Evolutionary conservation across 768 basidiomycete genomes (phyloP).

Genomic region (Ramaria sp.): DNA sequence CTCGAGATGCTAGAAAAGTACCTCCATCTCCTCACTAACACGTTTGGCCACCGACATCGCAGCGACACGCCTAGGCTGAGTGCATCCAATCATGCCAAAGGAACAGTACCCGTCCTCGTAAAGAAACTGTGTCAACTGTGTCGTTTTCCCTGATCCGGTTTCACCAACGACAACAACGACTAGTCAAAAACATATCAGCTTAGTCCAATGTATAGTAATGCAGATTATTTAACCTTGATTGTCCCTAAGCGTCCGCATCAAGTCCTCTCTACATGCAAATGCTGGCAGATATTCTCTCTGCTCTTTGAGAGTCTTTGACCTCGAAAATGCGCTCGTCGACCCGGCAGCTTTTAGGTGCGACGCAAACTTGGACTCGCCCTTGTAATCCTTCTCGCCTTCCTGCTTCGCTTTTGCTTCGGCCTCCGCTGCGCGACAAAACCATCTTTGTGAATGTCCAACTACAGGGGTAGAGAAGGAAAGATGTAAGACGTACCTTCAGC

Average conservation of each 20-base stretch:
- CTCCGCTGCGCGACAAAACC: slow-evolving; percentile 36
- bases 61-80: slow-evolving; percentile 96
- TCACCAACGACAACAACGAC: slow-evolving; percentile 97
- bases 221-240: slow-evolving; percentile 65
- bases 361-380: slow-evolving; percentile 96
- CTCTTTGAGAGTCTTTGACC: slow-evolving; percentile 75
- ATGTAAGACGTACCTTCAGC: slow-evolving; percentile 63
- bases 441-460: slow-evolving; percentile 76
- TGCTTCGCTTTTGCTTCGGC: slow-evolving; percentile 33
- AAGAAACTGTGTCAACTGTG: slow-evolving; percentile 88
- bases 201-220: background rate
- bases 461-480: slow-evolving; percentile 24
- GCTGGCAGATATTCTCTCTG: slow-evolving; percentile 96
- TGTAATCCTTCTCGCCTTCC: slow-evolving; percentile 57
- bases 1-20: slow-evolving; percentile 21
- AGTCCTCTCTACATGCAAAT: slow-evolving; percentile 91
- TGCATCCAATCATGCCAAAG: slow-evolving; percentile 89
- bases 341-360: slow-evolving; percentile 73
- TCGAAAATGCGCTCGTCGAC: slow-evolving; percentile 75
- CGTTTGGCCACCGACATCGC: slow-evolving; percentile 99
- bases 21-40: slow-evolving; percentile 99
- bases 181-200: slow-evolving; percentile 19
- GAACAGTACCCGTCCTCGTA: slow-evolving; percentile 95
- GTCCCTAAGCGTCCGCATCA: slow-evolving; percentile 80
- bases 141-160: slow-evolving; percentile 99